Percentiles rank a stretch among this genome's conserved stretches.
These are phyloP conservation scores for Ustilago trichophora DNA, from an alignment of 1,284 basidiomycete species.

Conservation along the genomic window DNA sequence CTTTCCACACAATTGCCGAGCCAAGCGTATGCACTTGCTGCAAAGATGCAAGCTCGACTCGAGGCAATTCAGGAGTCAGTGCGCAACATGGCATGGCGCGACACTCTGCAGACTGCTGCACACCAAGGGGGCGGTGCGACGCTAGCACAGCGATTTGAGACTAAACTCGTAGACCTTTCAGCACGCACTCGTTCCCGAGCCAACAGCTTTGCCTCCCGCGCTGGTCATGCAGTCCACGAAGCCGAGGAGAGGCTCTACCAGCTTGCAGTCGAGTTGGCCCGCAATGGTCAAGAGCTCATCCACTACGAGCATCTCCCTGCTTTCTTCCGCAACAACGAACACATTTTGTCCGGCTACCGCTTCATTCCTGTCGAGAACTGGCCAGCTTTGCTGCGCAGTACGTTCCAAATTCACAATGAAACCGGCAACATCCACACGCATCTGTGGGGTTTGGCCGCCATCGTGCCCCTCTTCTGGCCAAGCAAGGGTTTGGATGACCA, in stretches of 20 bases:
- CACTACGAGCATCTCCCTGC: slow-evolving; percentile 57
- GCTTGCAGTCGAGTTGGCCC: slow-evolving; percentile 58
- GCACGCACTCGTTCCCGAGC: slow-evolving; percentile 30
- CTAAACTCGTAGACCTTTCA: slow-evolving; percentile 32
- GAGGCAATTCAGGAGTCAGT: slow-evolving; percentile 53
- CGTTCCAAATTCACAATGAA: slow-evolving; percentile 65
- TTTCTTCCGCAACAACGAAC: slow-evolving; percentile 65
- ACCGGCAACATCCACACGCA: slow-evolving; percentile 66
- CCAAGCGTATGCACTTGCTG: slow-evolving; percentile 37
- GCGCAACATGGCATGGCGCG: slow-evolving; percentile 49
- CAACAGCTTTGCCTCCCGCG: slow-evolving; percentile 40
- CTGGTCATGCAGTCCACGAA: slow-evolving; percentile 51
- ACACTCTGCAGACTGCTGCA: slow-evolving; percentile 23
- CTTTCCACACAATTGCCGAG: slow-evolving; percentile 33
- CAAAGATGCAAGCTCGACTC: slow-evolving; percentile 47
- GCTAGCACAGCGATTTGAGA: slow-evolving; percentile 33
- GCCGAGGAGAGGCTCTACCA: slow-evolving; percentile 60
- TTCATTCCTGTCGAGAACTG: slow-evolving; percentile 63
- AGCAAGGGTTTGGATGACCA: slow-evolving; percentile 55
- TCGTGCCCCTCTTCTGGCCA: slow-evolving; percentile 62
- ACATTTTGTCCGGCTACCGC: slow-evolving; percentile 63
- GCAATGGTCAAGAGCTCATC: slow-evolving; percentile 57
- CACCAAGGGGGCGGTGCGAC: slow-evolving; percentile 4
- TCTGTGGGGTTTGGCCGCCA: slow-evolving; percentile 56
- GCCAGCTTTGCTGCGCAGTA: slow-evolving; percentile 54